phyloP scores from a whole-genome alignment of 768 basidiomycete species.

The Coprinopsis cinerea region DNA sequence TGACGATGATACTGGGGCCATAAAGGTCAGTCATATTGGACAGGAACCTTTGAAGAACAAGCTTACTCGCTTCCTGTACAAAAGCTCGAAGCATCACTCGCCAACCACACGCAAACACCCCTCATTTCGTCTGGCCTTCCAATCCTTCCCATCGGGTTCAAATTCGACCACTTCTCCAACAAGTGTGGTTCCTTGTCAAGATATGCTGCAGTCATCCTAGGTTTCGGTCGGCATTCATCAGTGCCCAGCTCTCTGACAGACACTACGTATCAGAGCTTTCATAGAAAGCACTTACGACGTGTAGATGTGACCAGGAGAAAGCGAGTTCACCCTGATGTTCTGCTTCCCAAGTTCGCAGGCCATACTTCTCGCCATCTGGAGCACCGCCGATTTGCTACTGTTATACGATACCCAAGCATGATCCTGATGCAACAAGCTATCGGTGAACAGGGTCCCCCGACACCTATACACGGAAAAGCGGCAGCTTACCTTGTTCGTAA shows the following conservation, averaged over 20 bases:
- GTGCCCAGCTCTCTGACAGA: not conserved
- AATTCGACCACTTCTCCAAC: constrained; percentile 56
- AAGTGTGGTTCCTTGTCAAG: constrained; percentile 61
- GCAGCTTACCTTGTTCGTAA: constrained; percentile 65
- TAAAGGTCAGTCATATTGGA: constrained; percentile 4
- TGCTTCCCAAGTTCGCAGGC: constrained; percentile 69
- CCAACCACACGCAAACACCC: constrained; percentile 66
- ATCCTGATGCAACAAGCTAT: constrained; percentile 34
- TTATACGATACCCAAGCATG: constrained; percentile 77
- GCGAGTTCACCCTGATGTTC: constrained; percentile 65
- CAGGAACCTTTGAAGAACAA: not conserved
- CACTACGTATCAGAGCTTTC: not conserved
- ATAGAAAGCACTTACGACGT: constrained; percentile 41
- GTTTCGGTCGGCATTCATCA: not conserved
- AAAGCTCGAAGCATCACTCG: constrained; percentile 70
- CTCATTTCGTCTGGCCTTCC: constrained; percentile 70
- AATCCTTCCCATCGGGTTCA: constrained; percentile 68
- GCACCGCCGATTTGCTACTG: constrained; percentile 68
- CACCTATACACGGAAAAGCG: not conserved
- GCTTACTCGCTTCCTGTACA: constrained; percentile 82
- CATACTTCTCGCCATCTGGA: constrained; percentile 80
- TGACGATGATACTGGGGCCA: constrained; percentile 46
- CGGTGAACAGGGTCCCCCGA: not conserved
- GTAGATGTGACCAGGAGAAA: constrained; percentile 75
- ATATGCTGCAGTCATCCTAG: constrained; percentile 70